Conservation (phyloP, 495 filamentous ascomycete species). For the Sordaria brevicollis region DNA sequence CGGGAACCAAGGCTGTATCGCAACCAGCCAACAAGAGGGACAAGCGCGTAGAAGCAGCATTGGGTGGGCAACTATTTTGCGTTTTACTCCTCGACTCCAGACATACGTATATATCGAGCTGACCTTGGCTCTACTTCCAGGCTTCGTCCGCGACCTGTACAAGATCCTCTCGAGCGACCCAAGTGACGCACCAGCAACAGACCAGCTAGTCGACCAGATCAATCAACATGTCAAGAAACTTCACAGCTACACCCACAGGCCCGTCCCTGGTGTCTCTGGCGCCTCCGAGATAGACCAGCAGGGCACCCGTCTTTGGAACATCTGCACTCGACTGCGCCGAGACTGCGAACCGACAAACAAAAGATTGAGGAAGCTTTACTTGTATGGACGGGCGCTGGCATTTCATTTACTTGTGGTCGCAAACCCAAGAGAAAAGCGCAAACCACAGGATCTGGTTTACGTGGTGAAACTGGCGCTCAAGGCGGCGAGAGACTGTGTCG, state of each 20-base stretch:
- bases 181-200: conserved; percentile 8
- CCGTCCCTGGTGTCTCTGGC: conserved; percentile 4
- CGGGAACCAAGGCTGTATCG: background rate
- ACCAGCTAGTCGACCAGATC: conserved; percentile 26
- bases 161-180: conserved; percentile 12
- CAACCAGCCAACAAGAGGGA: background rate
- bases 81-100: background rate
- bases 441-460: conserved; percentile 35
- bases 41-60: conserved; percentile 12
- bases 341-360: conserved; percentile 4
- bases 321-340: conserved; percentile 43
- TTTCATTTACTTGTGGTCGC: conserved; percentile 60
- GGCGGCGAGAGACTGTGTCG: conserved; percentile 53
- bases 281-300: conserved; percentile 38
- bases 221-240: conserved; percentile 23
- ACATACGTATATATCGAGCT: background rate
- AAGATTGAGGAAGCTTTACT: conserved; percentile 16
- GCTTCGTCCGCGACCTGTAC: conserved; percentile 10
- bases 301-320: conserved; percentile 58
- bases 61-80: background rate
- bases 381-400: conserved; percentile 50
- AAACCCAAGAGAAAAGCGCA: conserved; percentile 17
- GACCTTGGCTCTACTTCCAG: background rate
- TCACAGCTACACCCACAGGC: conserved; percentile 9
- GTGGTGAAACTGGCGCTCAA: conserved; percentile 59